Evolutionary conservation across 208 protist genomes (phyloP), one percentile per base, ranked within the genome.

Genomic region (Pavlovales sp.): DNA sequence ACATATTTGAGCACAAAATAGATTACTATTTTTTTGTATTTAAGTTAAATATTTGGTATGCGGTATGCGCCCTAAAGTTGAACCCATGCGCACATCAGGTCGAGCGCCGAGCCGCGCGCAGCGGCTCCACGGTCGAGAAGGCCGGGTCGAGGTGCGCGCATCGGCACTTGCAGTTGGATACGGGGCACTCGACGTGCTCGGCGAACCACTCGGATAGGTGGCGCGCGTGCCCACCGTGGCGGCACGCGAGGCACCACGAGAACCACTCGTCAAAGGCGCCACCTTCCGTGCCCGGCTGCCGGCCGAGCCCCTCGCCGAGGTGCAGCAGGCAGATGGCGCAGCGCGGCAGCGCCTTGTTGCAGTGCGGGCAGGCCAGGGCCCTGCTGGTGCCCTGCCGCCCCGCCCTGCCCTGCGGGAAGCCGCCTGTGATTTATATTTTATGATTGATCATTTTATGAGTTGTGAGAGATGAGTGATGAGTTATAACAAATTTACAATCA

Each of bases 161-260:
- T 0, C 71, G 88, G 90, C 94, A 95, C 46, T 81, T 79, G 88
- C 94, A 95, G 71, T 89, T 91, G 14, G 91, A 88, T 0, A 95
- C 94, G 0, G 94, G 92, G 85, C 94, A 95, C 80, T 90, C 89
- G 32, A 34, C 66, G 82, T 95, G 93, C 38, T 79, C 44, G 36
- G 84, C 46, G 84, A 95, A 95, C 94, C 94, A 95, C 75, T 94
- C 92, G 44, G 90, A 76, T 36, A 95, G 77, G 84, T 95, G 94
- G 28, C 39, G 75, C 7, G 91, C 90, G 84, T 95, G 94, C n/a
- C 94, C 94, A 34, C 94, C 94, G 88, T 95, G 94, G 18, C 93
- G 57, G 86, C 94, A 95, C 7, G 88, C 88, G 80, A 94, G 94
- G 82, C 94, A 95, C 94, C 94, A 95, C 20, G 92, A 92, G 67